phyloP scores from a whole-genome alignment of 805 yeast genomes.

The Nakazawaea molendinolei region DNA sequence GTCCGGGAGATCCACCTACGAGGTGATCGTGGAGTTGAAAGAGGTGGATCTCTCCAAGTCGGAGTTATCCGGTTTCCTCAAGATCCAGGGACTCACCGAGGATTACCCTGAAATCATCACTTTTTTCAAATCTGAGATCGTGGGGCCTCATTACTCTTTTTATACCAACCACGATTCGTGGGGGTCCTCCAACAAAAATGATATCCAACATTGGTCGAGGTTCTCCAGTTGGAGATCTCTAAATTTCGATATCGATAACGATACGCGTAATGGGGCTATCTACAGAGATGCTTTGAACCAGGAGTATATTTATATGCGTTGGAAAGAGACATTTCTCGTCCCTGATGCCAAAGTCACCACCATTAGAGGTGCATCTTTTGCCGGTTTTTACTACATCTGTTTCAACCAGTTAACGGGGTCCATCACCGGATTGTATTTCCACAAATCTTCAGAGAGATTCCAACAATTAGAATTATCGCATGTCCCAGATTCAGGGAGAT shows the following conservation, averaged over 20 bases:
- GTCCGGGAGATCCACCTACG: slow-evolving; percentile 57
- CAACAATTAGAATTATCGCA: slow-evolving; percentile 68
- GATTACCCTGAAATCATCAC: slow-evolving; percentile 60
- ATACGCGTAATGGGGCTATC: slow-evolving; percentile 19
- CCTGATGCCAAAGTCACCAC: slow-evolving; percentile 68
- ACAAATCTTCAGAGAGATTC: slow-evolving; percentile 67
- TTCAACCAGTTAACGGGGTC: slow-evolving; percentile 73
- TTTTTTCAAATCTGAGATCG: slow-evolving; percentile 65
- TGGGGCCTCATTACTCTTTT: slow-evolving; percentile 54
- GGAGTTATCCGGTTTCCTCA: slow-evolving; percentile 51
- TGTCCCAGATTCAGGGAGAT: slow-evolving; percentile 42
- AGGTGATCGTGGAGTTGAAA: slow-evolving; percentile 62
- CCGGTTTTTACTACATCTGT: slow-evolving; percentile 86
- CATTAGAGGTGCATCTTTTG: slow-evolving; percentile 74
- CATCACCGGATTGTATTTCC: slow-evolving; percentile 77
- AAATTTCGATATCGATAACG: slow-evolving; percentile 24
- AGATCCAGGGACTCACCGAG: slow-evolving; percentile 59
- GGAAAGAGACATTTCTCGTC: slow-evolving; percentile 87
- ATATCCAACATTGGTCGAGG: slow-evolving; percentile 61
- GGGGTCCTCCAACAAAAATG: slow-evolving; percentile 41
- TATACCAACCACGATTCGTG: slow-evolving; percentile 52
- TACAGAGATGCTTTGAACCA: slow-evolving; percentile 25
- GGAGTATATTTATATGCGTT: slow-evolving; percentile 74
- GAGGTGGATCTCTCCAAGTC: slow-evolving; percentile 57
- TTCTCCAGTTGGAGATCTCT: slow-evolving; percentile 29